A percentile compares a stretch with the other conserved stretches of the same genome.
phyloP scores from a whole-genome alignment of 495 filamentous ascomycete genomes.

The Neurospora pannonica region DNA sequence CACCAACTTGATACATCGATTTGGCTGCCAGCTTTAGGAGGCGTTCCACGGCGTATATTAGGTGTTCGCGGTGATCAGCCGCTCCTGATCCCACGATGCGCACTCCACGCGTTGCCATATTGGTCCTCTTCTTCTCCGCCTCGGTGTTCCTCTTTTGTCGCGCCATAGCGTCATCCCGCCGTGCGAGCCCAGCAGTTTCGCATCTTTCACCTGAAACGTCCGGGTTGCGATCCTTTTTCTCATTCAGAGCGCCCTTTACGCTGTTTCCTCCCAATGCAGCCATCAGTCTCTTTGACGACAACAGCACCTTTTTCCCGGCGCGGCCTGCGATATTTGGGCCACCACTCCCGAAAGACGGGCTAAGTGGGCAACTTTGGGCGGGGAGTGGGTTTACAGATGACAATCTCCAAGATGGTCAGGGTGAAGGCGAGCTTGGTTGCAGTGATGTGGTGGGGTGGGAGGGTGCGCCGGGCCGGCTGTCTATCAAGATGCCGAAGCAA shows the following conservation, averaged over 20 bases:
- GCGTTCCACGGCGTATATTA: background rate
- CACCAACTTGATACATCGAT: background rate
- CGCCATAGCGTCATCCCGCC: constrained; percentile 26
- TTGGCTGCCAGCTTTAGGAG: background rate
- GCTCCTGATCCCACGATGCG: constrained; percentile 29
- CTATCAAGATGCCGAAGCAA: constrained; percentile 10
- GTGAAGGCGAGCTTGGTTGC: constrained; percentile 88
- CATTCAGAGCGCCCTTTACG: constrained; percentile 47
- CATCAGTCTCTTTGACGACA: constrained; percentile 94
- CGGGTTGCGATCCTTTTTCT: constrained; percentile 33
- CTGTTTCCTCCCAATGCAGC: constrained; percentile 91
- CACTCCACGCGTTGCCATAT: constrained; percentile 35
- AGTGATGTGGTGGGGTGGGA: constrained; percentile 95
- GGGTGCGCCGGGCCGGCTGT: constrained; percentile 28
- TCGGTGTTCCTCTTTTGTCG: constrained; percentile 40
- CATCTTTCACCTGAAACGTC: constrained; percentile 22
- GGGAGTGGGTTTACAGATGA: constrained; percentile 84
- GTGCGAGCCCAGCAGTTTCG: constrained; percentile 15
- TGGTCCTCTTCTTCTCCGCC: constrained; percentile 36
- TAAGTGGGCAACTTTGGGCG: constrained; percentile 82
- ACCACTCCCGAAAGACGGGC: constrained; percentile 57
- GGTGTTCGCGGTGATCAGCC: background rate
- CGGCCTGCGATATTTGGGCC: constrained; percentile 92
- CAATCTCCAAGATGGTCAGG: constrained; percentile 47
- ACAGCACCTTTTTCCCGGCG: constrained; percentile 91